Conservation (phyloP, 2,329 filamentous ascomycete genomes). For the Venturia carpophila region DNA sequence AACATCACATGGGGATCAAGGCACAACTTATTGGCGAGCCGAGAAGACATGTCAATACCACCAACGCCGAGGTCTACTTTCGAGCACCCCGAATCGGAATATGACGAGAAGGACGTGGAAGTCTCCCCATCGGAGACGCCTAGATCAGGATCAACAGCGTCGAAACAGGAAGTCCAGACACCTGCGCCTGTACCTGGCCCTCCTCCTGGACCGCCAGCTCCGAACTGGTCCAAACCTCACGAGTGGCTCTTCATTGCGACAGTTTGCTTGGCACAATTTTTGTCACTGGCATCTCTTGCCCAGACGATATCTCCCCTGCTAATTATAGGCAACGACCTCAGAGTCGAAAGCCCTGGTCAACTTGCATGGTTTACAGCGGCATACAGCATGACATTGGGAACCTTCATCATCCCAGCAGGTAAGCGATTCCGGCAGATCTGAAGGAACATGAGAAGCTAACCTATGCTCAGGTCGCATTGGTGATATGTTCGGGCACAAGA, state of each 20-base stretch:
- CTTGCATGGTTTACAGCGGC: conserved; percentile 51
- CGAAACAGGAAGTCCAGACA: background rate
- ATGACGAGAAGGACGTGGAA: background rate
- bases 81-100: background rate
- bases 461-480: conserved; percentile 28
- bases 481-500: conserved; percentile 33
- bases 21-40: background rate
- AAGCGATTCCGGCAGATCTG: background rate
- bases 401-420: conserved; percentile 32
- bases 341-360: conserved; percentile 27
- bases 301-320: conserved; percentile 19
- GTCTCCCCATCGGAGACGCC: background rate
- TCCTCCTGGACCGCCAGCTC: conserved; percentile 16
- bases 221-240: conserved; percentile 15
- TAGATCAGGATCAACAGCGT: background rate
- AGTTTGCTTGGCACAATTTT: conserved; percentile 20
- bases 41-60: conserved; percentile 7
- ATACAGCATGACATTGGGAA: conserved; percentile 43
- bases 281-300: conserved; percentile 17
- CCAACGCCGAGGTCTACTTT: background rate
- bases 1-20: conserved; percentile 5
- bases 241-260: conserved; percentile 18
- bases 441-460: background rate
- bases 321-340: conserved; percentile 17
- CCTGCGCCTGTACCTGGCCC: background rate